phyloP scores from a whole-genome alignment of 2,329 filamentous ascomycete species.

The Pseudocercospora crystallina region DNA sequence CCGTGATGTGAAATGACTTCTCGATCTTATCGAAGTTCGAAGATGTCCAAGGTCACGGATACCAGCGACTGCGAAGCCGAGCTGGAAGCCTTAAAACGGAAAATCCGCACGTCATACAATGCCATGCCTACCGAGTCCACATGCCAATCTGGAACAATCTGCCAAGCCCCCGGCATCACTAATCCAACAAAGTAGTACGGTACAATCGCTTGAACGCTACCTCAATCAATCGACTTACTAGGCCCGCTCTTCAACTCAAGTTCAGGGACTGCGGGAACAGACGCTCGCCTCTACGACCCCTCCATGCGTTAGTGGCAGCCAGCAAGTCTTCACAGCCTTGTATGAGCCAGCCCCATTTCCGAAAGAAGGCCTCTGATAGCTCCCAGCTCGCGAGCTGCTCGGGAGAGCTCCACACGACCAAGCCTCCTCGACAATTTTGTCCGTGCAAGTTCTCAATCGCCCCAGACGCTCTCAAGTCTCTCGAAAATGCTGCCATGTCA shows the following conservation, averaged over 20 bases:
- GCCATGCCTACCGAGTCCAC: too few relatives aligned
- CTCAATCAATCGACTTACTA: not conserved
- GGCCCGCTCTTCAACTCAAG: too few relatives aligned
- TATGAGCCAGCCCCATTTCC: constrained; percentile 42
- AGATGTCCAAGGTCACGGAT: too few relatives aligned
- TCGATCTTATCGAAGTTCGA: too few relatives aligned
- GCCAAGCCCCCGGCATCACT: too few relatives aligned
- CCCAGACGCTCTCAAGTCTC: constrained; percentile 28
- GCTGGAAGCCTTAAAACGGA: too few relatives aligned
- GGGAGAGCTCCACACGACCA: constrained; percentile 43
- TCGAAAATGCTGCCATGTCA: constrained; percentile 24
- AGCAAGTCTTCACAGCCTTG: constrained; percentile 41
- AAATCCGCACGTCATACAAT: too few relatives aligned
- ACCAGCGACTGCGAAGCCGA: too few relatives aligned
- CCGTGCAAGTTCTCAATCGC: constrained; percentile 26
- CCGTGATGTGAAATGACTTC: too few relatives aligned
- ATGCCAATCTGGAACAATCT: too few relatives aligned
- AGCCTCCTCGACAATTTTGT: constrained; percentile 28
- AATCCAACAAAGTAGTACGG: not conserved
- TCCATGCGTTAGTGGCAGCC: constrained; percentile 44
- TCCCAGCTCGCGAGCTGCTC: constrained; percentile 46
- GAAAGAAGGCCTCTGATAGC: constrained; percentile 41
- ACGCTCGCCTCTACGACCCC: constrained; percentile 34
- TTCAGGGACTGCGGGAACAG: constrained; percentile 14
- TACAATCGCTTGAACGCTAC: not conserved